These are phyloP conservation scores for Aureococcus anophagefferens DNA, from an alignment of 108 stramenopile genomes.

Conservation along the genomic window DNA sequence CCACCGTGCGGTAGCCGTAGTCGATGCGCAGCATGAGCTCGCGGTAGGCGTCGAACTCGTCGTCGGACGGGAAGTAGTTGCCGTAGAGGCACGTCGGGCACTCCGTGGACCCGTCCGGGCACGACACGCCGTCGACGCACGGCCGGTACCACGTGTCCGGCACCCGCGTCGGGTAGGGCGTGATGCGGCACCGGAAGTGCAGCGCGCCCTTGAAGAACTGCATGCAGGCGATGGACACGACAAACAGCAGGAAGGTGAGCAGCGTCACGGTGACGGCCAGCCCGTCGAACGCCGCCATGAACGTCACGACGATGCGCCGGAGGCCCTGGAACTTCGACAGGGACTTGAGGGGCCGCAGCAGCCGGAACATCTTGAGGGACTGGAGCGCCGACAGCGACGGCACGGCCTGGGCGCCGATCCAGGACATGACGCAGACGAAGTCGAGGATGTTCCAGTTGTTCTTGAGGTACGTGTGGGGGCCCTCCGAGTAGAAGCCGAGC, in stretches of 20 bases:
- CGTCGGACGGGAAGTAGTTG: background rate
- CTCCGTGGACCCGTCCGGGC: too few species aligned
- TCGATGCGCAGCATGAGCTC: background rate
- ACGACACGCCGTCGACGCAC: background rate
- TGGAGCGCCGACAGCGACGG: too few species aligned
- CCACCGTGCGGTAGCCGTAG: background rate
- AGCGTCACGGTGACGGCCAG: background rate
- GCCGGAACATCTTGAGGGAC: background rate
- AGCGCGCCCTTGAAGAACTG: background rate
- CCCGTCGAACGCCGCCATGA: background rate
- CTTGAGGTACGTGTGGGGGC: constrained; percentile 30
- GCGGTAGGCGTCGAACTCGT: background rate
- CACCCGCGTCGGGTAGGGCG: constrained; percentile 6
- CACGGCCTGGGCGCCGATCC: too few species aligned
- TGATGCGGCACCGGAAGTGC: constrained; percentile 10
- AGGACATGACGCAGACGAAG: background rate
- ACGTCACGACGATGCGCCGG: background rate
- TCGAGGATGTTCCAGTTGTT: constrained; percentile 22
- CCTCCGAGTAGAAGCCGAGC: constrained; percentile 33
- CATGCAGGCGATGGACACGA: constrained; percentile 2
- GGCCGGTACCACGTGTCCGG: background rate
- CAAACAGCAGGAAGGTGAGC: background rate
- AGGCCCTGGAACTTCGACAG: background rate
- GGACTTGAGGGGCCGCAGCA: background rate
- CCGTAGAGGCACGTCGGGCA: background rate